Evolutionary conservation across 805 yeast species (phyloP).

Genomic region (Candida odintsovae): DNA sequence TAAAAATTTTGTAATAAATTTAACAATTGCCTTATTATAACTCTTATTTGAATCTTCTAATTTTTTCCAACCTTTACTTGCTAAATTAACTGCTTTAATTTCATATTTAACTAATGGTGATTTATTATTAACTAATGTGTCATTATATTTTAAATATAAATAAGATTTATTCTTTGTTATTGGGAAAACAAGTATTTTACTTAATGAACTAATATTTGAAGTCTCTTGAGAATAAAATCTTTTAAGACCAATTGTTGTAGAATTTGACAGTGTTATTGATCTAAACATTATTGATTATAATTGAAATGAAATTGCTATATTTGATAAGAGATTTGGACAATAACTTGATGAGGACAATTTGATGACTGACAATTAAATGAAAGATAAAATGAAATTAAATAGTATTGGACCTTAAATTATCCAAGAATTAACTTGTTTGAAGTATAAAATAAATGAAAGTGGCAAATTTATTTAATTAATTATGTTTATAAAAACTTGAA

Average conservation of each 20-base stretch:
- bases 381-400: no score
- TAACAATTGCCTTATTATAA: constrained; percentile 56
- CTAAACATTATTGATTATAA: not conserved
- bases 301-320: not conserved
- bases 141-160: constrained; percentile 61
- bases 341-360: no score
- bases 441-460: no score
- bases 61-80: constrained; percentile 56
- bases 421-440: no score
- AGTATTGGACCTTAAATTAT: no score
- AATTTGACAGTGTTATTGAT: not conserved
- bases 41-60: constrained; percentile 48
- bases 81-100: constrained; percentile 41
- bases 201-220: constrained; percentile 31
- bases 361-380: no score
- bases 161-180: constrained; percentile 56
- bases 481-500: no score
- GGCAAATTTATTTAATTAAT: no score
- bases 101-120: constrained; percentile 36
- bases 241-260: not conserved
- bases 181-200: constrained; percentile 68
- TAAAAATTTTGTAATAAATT: constrained; percentile 44
- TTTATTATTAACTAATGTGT: constrained; percentile 25
- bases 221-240: not conserved
- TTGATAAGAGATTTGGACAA: not conserved